Base-by-base conservation (phyloP, 1,139 yeast species). In the Saccharomyces hybrid region DNA sequence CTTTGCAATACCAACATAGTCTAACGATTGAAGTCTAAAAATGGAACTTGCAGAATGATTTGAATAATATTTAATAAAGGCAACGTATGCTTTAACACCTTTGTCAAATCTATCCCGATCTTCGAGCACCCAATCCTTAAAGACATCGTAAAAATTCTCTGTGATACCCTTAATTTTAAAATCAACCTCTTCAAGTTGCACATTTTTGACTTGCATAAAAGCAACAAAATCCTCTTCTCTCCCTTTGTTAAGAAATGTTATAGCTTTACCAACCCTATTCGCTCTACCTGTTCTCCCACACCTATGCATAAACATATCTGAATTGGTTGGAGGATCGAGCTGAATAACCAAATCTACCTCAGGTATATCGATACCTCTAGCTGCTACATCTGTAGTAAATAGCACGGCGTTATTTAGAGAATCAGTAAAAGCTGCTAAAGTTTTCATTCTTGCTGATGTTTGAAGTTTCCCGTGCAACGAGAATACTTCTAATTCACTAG, bases 201-300 rank as follows among this genome's bases (percentile, higher is more conserved):
- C 81, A 49, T 85, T 84, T 61, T 86, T 83, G 2, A 93, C 93
- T 46, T 76, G 76, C 83, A 95, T 78, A 62, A 93, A 89, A 28
- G 85, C 89, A 23, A 90, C 77, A 66, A 82, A 93, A 54, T 86
- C 95, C 61, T 84, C 87, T 67, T 95, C 99, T 56, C 88, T 78
- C 2, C 90, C 87, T 55, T 77, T 76, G 59, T 78, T 84, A 51
- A 91, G 71, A 73, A 90, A 78, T 1, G 87, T 82, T 5, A 90
- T 76, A 0, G 96, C 96, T 56, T 79, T 80, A 1, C 98, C 98
- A 3, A 78, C 79, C 59, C 82, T 83, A 56, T 90, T 90, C 0
- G 97, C 97, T 61, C 98, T 75, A 0, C 96, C 98, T 0, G 97
- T 89, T 67, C 98, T 78, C 16, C 98, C 98, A 71, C 93, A 85